Evolutionary conservation across 2,329 filamentous ascomycete species (phyloP), one percentile per base, ranked within the genome.

Genomic region (Ceratocystis alfenasii): DNA sequence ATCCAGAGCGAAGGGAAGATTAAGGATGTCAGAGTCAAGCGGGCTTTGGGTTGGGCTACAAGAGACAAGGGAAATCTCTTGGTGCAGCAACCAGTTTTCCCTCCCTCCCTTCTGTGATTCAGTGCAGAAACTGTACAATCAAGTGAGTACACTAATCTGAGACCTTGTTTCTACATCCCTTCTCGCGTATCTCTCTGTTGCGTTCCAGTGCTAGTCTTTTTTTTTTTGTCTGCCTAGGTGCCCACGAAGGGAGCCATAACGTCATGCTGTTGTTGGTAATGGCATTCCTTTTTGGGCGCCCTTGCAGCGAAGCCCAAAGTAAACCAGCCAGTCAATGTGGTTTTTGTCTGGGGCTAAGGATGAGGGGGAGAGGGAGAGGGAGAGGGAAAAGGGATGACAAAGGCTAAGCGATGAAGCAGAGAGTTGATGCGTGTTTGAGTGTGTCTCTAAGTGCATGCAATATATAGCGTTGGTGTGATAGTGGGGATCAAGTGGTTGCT

Each of bases 101-200:
- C 25, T 59, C n/a, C 17, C 28, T 17, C 55, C 33, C 55, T 17
- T 59, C 28, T 30, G 25, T 8, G 22, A 30, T 55, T 5, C 20
- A 10, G 53, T 7, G 30, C 20, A 55, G 10, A 22, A 28, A 55
- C 25, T 20, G 25, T 28, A 30, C 5, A 20, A 57, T 57, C 12
- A 57, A 25, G 48, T 25, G 20, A 25, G 48, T 12, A 20, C 48
- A 53, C 10, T 28, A 25, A 59, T 59, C n/a, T 59, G 55, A 59
- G 55, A 59, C 55, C 55, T 50, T 59, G 55, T 59, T 36, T 33
- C 55, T 59, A 30, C 17, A 59, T 59, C 28, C 55, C 55, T 59
- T 20, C 55, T 59, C 25, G 55, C 55, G 25, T 59, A 59, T 59
- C 15, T 7, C 30, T 59, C n/a, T 59, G 55, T n/a, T 36, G 17